Evolutionary conservation across 2,329 filamentous ascomycete genomes (phyloP).

Genomic region (Talaromyces sp.): DNA sequence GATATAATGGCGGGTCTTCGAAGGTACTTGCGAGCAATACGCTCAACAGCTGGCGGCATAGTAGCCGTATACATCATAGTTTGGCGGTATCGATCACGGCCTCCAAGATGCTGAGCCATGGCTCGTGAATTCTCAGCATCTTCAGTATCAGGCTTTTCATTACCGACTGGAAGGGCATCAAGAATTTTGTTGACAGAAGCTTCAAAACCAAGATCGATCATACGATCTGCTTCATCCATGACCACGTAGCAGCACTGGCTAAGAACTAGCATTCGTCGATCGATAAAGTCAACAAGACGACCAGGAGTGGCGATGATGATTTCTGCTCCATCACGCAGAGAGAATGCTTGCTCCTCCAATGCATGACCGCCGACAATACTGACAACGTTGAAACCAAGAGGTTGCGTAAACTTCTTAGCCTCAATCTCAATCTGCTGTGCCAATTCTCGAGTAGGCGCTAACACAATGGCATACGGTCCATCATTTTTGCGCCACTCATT

Average conservation of each 20-base stretch:
- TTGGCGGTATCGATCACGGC: slow-evolving; percentile 81
- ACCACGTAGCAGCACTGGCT: slow-evolving; percentile 98
- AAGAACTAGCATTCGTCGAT: slow-evolving; percentile 85
- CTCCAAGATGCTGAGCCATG: slow-evolving; percentile 80
- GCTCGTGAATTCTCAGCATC: slow-evolving; percentile 81
- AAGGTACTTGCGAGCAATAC: slow-evolving; percentile 95
- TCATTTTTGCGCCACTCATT: slow-evolving; percentile 84
- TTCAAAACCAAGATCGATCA: slow-evolving; percentile 98
- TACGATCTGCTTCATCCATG: slow-evolving; percentile 98
- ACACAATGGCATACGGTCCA: slow-evolving; percentile 93
- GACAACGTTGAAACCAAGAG: slow-evolving; percentile 90
- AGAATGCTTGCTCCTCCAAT: slow-evolving; percentile 89
- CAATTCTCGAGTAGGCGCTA: slow-evolving; percentile 94
- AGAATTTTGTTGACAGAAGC: slow-evolving; percentile 97
- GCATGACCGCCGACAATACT: slow-evolving; percentile 98
- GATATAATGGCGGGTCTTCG: slow-evolving; percentile 90
- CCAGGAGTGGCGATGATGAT: slow-evolving; percentile 98
- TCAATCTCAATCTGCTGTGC: slow-evolving; percentile 97
- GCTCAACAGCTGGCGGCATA: slow-evolving; percentile 90
- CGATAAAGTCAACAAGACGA: slow-evolving; percentile 95
- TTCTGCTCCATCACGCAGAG: slow-evolving; percentile 87
- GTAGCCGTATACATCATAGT: slow-evolving; percentile 99
- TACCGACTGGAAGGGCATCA: slow-evolving; percentile 85
- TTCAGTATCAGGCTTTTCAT: slow-evolving; percentile 94
- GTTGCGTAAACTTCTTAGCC: slow-evolving; percentile 86